These are phyloP conservation scores for Thuidium tamariscinum DNA, from an alignment of 225 moss, liverwort and hornwort genomes.

Conservation along the genomic window DNA sequence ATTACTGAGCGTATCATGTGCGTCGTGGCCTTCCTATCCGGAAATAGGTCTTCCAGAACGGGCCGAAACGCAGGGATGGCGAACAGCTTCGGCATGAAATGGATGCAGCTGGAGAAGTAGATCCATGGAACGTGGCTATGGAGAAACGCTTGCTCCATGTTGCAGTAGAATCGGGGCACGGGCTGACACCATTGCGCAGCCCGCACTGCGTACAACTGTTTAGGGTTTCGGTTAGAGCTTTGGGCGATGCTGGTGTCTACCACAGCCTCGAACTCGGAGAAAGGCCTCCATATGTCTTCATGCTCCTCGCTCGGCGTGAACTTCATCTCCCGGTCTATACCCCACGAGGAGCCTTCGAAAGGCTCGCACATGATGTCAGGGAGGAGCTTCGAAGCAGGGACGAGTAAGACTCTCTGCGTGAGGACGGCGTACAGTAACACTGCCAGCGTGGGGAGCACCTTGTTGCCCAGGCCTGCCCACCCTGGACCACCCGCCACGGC, in stretches of 20 bases:
- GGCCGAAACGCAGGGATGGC: slow-evolving; percentile 58
- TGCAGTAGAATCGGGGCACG: slow-evolving; percentile 47
- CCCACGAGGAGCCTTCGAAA: slow-evolving; percentile 66
- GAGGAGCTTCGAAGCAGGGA: slow-evolving; percentile 23
- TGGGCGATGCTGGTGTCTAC: slow-evolving; percentile 5
- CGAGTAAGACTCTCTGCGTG: slow-evolving; percentile 50
- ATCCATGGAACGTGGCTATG: slow-evolving; percentile 47
- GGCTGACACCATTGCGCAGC: slow-evolving; percentile 45
- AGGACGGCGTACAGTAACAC: slow-evolving; percentile 51
- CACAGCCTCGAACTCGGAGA: slow-evolving; percentile 1
- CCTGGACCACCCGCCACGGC: slow-evolving; percentile 40
- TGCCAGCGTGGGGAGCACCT: slow-evolving; percentile 44
- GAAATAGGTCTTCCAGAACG: slow-evolving; percentile 54
- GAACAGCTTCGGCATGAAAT: slow-evolving; percentile 65
- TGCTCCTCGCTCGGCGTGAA: slow-evolving; percentile 39
- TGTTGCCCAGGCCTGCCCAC: slow-evolving; percentile 67
- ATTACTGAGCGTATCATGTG: slow-evolving; percentile 50
- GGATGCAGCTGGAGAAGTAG: slow-evolving; percentile 54
- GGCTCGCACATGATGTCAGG: slow-evolving; percentile 61
- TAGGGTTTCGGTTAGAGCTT: neutral
- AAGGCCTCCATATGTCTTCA: slow-evolving; percentile 23
- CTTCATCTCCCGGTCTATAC: neutral
- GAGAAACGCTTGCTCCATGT: slow-evolving; percentile 50
- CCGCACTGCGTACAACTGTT: slow-evolving; percentile 2
- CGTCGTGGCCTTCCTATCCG: slow-evolving; percentile 42